Base-by-base conservation (phyloP, 192 early-diverging fungal species). In the Backusella macrospora region DNA sequence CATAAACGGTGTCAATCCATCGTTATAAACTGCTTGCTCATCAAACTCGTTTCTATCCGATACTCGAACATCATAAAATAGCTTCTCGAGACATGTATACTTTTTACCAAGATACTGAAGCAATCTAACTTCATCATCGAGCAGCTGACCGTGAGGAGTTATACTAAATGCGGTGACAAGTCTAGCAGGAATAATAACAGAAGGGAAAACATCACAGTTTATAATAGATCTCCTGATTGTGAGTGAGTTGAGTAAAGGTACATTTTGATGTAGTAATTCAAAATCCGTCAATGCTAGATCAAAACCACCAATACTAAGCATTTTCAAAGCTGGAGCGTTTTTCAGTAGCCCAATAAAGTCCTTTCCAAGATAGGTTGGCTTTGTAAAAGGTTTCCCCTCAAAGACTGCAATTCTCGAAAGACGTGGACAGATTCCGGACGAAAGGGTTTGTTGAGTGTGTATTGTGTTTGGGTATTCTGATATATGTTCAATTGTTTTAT, bases 381-480 rank as follows among this genome's bases (percentile, higher is more conserved):
- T 59, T 59, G 52, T 59, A 12, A 59, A 59, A 5, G 52, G 52
- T 12, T 59, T 59, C 26, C 52, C 52, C 5, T 59, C 52, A 26
- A 59, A 59, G 4, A 59, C 52, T 5, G 52, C 52, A 59, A 59
- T 59, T 59, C 52, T 26, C 10, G 52, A 26, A 4, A 59, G 12
- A 12, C 52, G 52, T 7, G 52, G 52, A 23, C 52, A 59, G 21
- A 59, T 59, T 12, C 52, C 52, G 9, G 52, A 59, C 4, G 52
- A 59, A 23, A 59, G 52, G 21, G 52, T 59, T 4, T 59, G 52
- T 10, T 59, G 52, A 12, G 52, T 23, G 18, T 59, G 52, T 59
- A 59, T 59, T 4, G 52, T 59, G 26, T 59, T 59, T 59, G 52
- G 52, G 52, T 59, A 59, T 59, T 59, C 52, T 59, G 52, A 59